phyloP scores from a whole-genome alignment of 352 stramenopile genomes.

The Phytophthora fragariae region DNA sequence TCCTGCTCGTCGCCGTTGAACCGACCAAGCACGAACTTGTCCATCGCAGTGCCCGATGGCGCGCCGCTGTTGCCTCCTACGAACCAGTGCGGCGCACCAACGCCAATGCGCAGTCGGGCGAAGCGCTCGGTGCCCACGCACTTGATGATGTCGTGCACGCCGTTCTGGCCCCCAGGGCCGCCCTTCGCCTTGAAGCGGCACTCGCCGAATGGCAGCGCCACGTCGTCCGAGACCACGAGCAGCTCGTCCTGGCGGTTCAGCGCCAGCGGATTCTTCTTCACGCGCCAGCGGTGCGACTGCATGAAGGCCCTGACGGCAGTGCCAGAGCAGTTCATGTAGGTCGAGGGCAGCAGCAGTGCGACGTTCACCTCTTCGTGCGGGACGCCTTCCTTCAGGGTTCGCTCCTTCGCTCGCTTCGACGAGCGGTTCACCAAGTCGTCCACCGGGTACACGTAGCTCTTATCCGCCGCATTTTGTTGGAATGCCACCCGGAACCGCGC shows the following conservation, averaged over 20 bases:
- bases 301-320: constrained; percentile 82
- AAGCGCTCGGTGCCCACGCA: constrained; percentile 83
- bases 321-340: constrained; percentile 90
- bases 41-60: constrained; percentile 79
- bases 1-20: constrained; percentile 87
- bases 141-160: constrained; percentile 88
- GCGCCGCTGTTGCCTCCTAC: constrained; percentile 65
- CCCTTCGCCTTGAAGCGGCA: constrained; percentile 86
- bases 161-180: constrained; percentile 82
- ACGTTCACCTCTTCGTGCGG: constrained; percentile 80
- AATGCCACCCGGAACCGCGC: constrained; percentile 64
- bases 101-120: constrained; percentile 81
- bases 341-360: constrained; percentile 75
- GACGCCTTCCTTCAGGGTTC: constrained; percentile 78
- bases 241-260: constrained; percentile 88
- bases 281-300: constrained; percentile 78
- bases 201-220: constrained; percentile 81
- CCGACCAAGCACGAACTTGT: constrained; percentile 82
- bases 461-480: constrained; percentile 57
- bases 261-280: constrained; percentile 86
- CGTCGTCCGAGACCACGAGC: constrained; percentile 85
- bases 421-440: constrained; percentile 84
- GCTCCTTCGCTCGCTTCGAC: constrained; percentile 78
- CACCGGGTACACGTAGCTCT: constrained; percentile 48
- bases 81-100: constrained; percentile 86